phyloP scores from a whole-genome alignment of 257 asterid genomes.

The Knoxia roxburghii region DNA sequence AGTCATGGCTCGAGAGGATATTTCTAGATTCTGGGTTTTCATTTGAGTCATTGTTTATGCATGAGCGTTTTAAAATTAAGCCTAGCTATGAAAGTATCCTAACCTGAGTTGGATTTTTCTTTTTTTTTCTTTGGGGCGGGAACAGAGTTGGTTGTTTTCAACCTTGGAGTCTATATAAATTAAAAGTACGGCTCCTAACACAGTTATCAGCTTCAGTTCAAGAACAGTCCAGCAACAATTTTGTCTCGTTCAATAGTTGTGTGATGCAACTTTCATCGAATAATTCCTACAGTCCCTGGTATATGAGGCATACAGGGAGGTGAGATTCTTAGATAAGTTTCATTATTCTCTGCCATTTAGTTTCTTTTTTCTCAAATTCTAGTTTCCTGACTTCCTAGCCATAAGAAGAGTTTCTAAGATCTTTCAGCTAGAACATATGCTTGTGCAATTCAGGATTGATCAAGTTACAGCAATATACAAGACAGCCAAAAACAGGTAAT shows the following conservation, averaged over 20 bases:
- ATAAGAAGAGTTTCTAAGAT: too few species aligned
- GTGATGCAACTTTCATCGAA: background rate
- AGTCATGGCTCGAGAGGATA: background rate
- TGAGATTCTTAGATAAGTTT: too few species aligned
- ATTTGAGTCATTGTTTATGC: background rate
- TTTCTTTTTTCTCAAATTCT: too few species aligned
- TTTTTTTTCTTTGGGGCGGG: too few species aligned
- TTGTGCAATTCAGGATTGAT: background rate
- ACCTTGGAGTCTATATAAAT: background rate
- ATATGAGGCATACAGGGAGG: too few species aligned
- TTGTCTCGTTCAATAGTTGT: background rate
- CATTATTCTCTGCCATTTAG: too few species aligned
- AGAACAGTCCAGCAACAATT: background rate
- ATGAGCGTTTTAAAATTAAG: background rate
- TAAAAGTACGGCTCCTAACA: background rate
- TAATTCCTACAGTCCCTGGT: too few species aligned
- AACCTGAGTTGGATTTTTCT: conserved; percentile 1
- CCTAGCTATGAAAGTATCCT: background rate
- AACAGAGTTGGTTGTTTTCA: background rate
- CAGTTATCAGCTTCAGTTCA: background rate
- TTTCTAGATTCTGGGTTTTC: background rate
- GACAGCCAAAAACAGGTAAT: background rate
- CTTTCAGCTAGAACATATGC: too few species aligned
- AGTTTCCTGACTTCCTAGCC: too few species aligned
- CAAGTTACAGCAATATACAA: background rate